phyloP scores from a whole-genome alignment of 306 rosid species.

The Glycyrrhiza uralensis region DNA sequence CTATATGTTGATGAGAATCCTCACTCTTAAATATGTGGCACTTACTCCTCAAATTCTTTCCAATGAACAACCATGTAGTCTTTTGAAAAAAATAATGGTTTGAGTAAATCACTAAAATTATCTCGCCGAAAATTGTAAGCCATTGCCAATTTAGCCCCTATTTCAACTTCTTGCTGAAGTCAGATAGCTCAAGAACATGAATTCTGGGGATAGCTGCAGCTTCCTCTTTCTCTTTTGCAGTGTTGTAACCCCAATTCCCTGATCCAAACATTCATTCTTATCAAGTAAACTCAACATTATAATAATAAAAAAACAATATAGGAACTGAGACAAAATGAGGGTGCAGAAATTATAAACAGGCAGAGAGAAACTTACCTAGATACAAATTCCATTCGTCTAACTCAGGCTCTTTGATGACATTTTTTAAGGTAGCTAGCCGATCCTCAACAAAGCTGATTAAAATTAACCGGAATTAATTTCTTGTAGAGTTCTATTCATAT shows the following conservation, averaged over 20 bases:
- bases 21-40: too few relatives aligned
- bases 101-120: too few relatives aligned
- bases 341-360: background rate
- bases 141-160: too few relatives aligned
- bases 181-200: constrained; percentile 56
- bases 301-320: background rate
- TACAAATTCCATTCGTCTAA: constrained; percentile 83
- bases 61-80: too few relatives aligned
- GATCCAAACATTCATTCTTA: constrained; percentile 20
- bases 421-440: constrained; percentile 75
- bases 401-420: constrained; percentile 86
- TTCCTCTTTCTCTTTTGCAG: constrained; percentile 77
- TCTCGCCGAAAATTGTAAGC: too few relatives aligned
- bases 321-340: background rate
- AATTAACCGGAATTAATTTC: constrained; percentile 20
- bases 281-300: background rate
- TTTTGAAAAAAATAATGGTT: too few relatives aligned
- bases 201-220: constrained; percentile 63
- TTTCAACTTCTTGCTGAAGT: constrained; percentile 74
- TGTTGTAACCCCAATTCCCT: constrained; percentile 94
- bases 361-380: constrained; percentile 52
- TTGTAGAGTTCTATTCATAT: background rate
- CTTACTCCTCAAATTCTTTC: too few relatives aligned
- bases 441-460: constrained; percentile 86
- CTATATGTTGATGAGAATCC: too few relatives aligned